Percentiles rank a stretch among this genome's conserved stretches.
phyloP scores from a whole-genome alignment of 306 rosid species.

The Pueraria montana region DNA sequence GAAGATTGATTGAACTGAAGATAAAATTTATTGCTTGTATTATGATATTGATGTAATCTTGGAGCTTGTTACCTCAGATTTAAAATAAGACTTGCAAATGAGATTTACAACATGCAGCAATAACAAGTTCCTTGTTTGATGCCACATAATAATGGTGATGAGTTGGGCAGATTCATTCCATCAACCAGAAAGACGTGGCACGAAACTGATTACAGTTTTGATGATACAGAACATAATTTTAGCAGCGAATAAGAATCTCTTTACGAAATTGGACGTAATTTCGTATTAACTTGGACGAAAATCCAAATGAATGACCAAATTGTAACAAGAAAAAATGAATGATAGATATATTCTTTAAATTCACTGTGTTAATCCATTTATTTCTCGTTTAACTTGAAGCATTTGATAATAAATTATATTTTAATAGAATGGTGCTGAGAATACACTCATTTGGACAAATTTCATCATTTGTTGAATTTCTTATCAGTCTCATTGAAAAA shows the following conservation, averaged over 20 bases:
- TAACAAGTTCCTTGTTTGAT: constrained; percentile 4
- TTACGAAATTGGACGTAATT: neutral
- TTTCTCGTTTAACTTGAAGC: neutral
- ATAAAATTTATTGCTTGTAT: constrained; percentile 35
- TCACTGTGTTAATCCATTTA: too few species aligned
- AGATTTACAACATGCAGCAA: neutral
- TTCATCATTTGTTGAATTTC: neutral
- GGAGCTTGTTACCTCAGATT: too few species aligned
- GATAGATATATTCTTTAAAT: too few species aligned
- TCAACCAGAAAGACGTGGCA: neutral
- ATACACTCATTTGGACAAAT: neutral
- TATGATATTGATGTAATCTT: neutral
- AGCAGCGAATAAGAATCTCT: neutral
- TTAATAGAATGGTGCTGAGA: neutral
- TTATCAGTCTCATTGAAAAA: neutral
- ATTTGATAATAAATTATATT: too few species aligned
- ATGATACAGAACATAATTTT: neutral
- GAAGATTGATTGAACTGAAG: constrained; percentile 32
- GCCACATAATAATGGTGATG: neutral
- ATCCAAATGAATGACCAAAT: neutral
- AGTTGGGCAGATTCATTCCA: neutral
- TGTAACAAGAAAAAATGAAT: too few species aligned
- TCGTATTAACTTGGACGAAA: neutral
- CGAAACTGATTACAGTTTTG: neutral
- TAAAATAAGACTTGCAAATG: too few species aligned